phyloP scores from a whole-genome alignment of 208 protist genomes.

The Trypanosoma conorhini region DNA sequence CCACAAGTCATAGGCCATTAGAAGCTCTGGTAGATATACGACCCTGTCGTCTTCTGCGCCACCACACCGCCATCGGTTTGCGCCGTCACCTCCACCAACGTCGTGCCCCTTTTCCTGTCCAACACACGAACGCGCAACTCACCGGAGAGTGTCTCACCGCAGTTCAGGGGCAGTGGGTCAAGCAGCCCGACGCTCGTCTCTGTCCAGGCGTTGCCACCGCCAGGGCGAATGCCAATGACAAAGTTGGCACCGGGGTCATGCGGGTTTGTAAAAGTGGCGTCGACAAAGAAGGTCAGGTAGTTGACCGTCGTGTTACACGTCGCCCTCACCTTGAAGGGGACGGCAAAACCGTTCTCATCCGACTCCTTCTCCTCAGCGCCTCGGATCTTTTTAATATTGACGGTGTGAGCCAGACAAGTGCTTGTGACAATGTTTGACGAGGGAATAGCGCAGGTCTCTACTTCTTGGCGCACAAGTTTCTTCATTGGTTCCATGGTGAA shows the following conservation, averaged over 20 bases:
- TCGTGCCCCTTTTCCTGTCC: conserved; percentile 46
- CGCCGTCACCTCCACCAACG: conserved; percentile 65
- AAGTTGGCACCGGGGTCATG: conserved; percentile 84
- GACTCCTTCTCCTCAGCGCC: conserved; percentile 39
- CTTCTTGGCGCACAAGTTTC: conserved; percentile 73
- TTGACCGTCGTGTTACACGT: conserved; percentile 69
- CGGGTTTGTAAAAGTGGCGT: conserved; percentile 74
- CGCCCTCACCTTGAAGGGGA: conserved; percentile 53
- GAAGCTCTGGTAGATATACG: conserved; percentile 77
- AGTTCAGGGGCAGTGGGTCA: conserved; percentile 66
- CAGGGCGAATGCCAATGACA: conserved; percentile 76
- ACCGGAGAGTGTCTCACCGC: conserved; percentile 65
- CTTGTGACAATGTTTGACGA: conserved; percentile 70
- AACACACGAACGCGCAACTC: conserved; percentile 51
- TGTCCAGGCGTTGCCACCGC: conserved; percentile 78
- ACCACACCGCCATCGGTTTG: conserved; percentile 67
- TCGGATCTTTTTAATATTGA: conserved; percentile 54
- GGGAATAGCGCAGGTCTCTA: conserved; percentile 81
- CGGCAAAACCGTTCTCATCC: conserved; percentile 45
- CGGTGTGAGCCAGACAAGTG: conserved; percentile 56
- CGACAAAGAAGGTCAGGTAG: conserved; percentile 87
- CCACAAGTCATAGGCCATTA: conserved; percentile 15
- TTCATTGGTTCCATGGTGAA: conserved; percentile 93
- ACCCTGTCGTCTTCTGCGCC: conserved; percentile 49
- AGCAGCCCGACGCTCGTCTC: conserved; percentile 77